phyloP scores from a whole-genome alignment of 2,329 filamentous ascomycete species.

The Alternaria solani region DNA sequence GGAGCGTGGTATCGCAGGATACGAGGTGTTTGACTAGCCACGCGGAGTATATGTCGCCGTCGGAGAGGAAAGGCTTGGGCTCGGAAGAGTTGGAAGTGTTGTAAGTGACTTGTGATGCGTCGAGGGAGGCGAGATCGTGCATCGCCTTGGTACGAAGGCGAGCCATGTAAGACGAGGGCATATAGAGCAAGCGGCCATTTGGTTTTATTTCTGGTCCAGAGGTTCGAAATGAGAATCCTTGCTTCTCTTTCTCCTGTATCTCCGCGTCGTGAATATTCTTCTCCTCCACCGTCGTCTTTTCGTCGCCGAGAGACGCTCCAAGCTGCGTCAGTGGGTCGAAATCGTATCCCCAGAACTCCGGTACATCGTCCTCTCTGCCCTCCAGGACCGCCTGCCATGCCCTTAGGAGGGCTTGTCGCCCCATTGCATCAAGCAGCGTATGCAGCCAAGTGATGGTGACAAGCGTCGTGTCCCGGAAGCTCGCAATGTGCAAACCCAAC shows the following conservation, averaged over 20 bases:
- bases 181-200: conserved; percentile 16
- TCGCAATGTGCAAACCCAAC: conserved; percentile 28
- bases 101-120: conserved; percentile 6
- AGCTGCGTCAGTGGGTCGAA: conserved; percentile 29
- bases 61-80: conserved; percentile 29
- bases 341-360: conserved; percentile 29
- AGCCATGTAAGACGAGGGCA: conserved; percentile 27
- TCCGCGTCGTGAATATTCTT: background rate
- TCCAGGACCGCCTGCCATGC: conserved; percentile 37
- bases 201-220: conserved; percentile 11
- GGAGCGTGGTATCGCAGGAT: conserved; percentile 13
- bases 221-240: conserved; percentile 23
- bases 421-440: conserved; percentile 33
- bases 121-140: conserved; percentile 8
- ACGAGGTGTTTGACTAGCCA: conserved; percentile 23
- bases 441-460: conserved; percentile 36
- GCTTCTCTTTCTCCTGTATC: background rate
- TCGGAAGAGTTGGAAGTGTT: background rate
- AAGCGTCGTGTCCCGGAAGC: conserved; percentile 35
- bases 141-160: conserved; percentile 3
- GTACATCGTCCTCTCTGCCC: conserved; percentile 29
- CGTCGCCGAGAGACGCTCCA: conserved; percentile 5
- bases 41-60: conserved; percentile 29
- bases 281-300: background rate
- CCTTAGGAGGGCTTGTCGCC: conserved; percentile 22